Evolutionary conservation across 129 eudicot species (phyloP).

Genomic region (Flaveria linearis): DNA sequence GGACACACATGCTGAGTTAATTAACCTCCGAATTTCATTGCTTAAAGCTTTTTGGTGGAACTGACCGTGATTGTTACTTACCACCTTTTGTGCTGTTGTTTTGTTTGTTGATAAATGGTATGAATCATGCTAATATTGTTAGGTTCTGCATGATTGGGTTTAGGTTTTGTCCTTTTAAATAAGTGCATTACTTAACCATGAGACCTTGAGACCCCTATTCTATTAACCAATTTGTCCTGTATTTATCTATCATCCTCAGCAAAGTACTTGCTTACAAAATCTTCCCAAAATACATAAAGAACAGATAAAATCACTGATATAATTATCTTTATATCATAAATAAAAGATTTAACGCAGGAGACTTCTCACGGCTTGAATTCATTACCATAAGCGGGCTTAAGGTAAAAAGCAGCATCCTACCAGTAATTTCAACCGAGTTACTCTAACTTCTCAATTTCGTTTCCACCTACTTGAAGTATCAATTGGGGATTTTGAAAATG

Average conservation of each 20-base stretch:
- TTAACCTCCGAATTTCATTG: slow-evolving; percentile 13
- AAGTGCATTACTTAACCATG: slow-evolving; percentile 1
- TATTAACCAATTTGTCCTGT: neutral
- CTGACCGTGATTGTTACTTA: slow-evolving; percentile 36
- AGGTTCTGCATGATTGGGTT: slow-evolving; percentile 43
- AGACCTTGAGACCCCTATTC: neutral
- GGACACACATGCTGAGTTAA: slow-evolving; percentile 11
- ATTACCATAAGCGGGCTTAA: too few species aligned
- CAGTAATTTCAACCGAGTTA: too few species aligned
- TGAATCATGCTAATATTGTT: slow-evolving; percentile 27
- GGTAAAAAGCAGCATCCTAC: too few species aligned
- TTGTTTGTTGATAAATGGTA: slow-evolving; percentile 29
- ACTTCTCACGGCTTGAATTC: too few species aligned
- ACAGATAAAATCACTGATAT: too few species aligned
- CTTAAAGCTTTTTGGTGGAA: slow-evolving; percentile 10
- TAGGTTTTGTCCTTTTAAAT: slow-evolving; percentile 36
- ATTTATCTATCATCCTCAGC: neutral
- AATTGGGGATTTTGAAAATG: slow-evolving; percentile 8
- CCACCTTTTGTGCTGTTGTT: slow-evolving; percentile 31
- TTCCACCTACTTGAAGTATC: neutral
- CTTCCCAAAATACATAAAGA: too few species aligned
- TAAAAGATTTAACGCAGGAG: too few species aligned
- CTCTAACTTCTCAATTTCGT: neutral
- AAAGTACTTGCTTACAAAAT: neutral
- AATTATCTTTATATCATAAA: too few species aligned